Evolutionary conservation across 768 basidiomycete species (phyloP).

Genomic region (Hysterangium stoloniferum): DNA sequence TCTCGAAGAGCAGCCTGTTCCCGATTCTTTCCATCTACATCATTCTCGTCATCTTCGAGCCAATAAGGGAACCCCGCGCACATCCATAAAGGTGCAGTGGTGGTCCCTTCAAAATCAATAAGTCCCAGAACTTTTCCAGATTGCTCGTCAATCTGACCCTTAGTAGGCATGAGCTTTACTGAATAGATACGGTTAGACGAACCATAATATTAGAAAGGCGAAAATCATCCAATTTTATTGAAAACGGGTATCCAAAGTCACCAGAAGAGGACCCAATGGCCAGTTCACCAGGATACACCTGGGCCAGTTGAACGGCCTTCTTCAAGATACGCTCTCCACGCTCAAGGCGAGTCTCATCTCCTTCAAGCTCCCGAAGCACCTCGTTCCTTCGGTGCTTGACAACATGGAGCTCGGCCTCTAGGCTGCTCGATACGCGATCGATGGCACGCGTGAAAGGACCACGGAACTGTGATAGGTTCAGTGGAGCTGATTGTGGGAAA

Average conservation of each 20-base stretch:
- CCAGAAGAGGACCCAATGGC: slow-evolving; percentile 8
- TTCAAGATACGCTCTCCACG: slow-evolving; percentile 11
- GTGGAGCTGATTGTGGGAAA: no score
- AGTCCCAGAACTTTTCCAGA: slow-evolving; percentile 16
- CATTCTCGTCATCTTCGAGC: slow-evolving; percentile 14
- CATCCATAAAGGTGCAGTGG: slow-evolving; percentile 18
- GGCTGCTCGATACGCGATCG: slow-evolving; percentile 9
- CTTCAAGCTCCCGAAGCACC: slow-evolving; percentile 11
- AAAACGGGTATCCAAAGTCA: slow-evolving; percentile 12
- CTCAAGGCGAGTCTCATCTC: slow-evolving; percentile 9
- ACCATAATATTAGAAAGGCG: no score
- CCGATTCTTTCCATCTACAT: slow-evolving; percentile 11
- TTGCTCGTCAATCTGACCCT: slow-evolving; percentile 13
- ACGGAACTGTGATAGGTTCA: slow-evolving; percentile 10
- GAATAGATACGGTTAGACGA: no score
- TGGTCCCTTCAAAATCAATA: slow-evolving; percentile 18
- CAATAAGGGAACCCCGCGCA: slow-evolving; percentile 18
- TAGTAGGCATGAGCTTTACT: no score
- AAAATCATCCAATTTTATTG: slow-evolving; percentile 15
- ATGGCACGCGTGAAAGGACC: slow-evolving; percentile 14
- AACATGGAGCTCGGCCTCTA: slow-evolving; percentile 13
- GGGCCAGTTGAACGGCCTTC: slow-evolving; percentile 13
- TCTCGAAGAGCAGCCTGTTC: no score
- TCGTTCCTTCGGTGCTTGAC: neutral
- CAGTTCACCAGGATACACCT: slow-evolving; percentile 16